These are phyloP conservation scores for Dactylonectria macrodidyma DNA, from an alignment of 2,329 filamentous ascomycete species.

Conservation along the genomic window DNA sequence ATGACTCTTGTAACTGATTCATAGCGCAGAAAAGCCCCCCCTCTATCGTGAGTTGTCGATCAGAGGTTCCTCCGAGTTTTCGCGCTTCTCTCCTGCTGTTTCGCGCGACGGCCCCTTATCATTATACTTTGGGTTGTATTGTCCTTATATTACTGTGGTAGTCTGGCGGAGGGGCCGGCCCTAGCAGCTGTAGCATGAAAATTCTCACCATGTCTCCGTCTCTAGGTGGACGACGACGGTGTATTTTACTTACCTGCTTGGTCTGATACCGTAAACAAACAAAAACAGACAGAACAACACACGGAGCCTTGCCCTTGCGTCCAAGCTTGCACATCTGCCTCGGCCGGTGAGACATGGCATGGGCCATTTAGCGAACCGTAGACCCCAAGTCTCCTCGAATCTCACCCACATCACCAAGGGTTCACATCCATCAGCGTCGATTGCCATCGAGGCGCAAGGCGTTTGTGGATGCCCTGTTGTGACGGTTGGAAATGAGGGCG, in stretches of 20 bases:
- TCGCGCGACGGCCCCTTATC: constrained; percentile 28
- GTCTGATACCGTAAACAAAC: constrained; percentile 44
- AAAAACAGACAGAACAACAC: constrained; percentile 39
- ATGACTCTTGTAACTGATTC: constrained; percentile 19
- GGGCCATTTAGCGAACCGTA: constrained; percentile 39
- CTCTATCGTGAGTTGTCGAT: constrained; percentile 8
- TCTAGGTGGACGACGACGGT: constrained; percentile 35
- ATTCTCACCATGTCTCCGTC: constrained; percentile 27
- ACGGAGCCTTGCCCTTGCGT: constrained; percentile 28
- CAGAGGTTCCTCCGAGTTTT: constrained; percentile 7
- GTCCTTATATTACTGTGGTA: constrained; percentile 21
- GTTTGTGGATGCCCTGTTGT: constrained; percentile 25
- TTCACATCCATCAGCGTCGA: constrained; percentile 26
- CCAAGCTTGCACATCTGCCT: constrained; percentile 31
- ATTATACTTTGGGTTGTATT: constrained; percentile 25
- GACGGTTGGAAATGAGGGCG: constrained; percentile 44
- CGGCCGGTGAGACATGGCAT: constrained; percentile 44
- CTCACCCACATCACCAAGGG: constrained; percentile 30
- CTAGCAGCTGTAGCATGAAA: constrained; percentile 31
- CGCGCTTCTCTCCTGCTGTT: constrained; percentile 12
- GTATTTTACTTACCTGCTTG: constrained; percentile 23
- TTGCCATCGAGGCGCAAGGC: constrained; percentile 3
- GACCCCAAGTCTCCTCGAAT: constrained; percentile 29
- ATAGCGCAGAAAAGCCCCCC: constrained; percentile 9
- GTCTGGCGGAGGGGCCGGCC: constrained; percentile 26